Conservation (phyloP, 202 grass and related monocot species). For the Hordeum pubiflorum region DNA sequence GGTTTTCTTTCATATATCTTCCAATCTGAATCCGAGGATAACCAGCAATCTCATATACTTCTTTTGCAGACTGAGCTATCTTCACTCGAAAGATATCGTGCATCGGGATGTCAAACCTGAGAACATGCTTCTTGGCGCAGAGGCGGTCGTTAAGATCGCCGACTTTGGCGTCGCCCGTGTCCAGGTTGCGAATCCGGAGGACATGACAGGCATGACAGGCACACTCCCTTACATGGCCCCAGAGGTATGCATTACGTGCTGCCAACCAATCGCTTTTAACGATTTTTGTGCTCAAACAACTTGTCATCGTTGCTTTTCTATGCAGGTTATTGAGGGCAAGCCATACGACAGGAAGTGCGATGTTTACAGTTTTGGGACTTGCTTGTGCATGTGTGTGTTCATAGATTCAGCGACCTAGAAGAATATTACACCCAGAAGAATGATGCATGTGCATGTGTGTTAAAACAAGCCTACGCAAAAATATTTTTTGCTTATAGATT, state of each 20-base stretch:
- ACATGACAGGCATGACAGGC: slow-evolving; percentile 78
- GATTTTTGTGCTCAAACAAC: background rate
- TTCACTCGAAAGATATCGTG: slow-evolving; percentile 68
- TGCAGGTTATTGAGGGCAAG: slow-evolving; percentile 69
- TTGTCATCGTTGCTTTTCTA: background rate
- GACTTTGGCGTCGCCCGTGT: too few relatives aligned
- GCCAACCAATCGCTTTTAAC: background rate
- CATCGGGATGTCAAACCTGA: slow-evolving; percentile 9
- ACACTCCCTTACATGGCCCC: slow-evolving; percentile 91
- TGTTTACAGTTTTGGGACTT: slow-evolving; percentile 82
- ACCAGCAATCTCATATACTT: background rate
- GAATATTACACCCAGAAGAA: background rate
- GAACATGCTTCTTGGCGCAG: too few relatives aligned
- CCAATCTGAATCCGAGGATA: background rate
- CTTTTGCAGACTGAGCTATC: slow-evolving; percentile 60
- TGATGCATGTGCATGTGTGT: too few relatives aligned
- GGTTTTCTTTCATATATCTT: background rate
- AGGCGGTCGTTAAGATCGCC: too few relatives aligned
- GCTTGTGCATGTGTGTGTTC: too few relatives aligned
- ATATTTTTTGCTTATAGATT: background rate
- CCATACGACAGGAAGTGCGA: slow-evolving; percentile 93
- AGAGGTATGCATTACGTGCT: slow-evolving; percentile 40
- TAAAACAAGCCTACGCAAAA: background rate
- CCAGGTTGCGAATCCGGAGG: too few relatives aligned
- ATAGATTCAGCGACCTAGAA: too few relatives aligned